Evolutionary conservation across 2,329 filamentous ascomycete species (phyloP).

Genomic region (Claviceps arundinis): DNA sequence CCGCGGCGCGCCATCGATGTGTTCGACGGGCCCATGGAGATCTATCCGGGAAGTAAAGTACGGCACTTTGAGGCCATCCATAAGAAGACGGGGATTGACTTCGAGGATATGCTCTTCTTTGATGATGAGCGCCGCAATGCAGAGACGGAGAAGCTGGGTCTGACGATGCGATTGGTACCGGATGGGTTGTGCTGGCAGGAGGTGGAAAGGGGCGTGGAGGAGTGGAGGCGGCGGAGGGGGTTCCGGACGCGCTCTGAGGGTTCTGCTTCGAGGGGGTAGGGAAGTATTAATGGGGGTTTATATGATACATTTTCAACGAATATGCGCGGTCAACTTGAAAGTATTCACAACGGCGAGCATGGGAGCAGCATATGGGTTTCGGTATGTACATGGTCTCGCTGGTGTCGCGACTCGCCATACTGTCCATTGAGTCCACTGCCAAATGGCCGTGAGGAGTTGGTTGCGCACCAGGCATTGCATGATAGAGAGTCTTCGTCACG

Average conservation of each 20-base stretch:
- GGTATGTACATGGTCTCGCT: no score
- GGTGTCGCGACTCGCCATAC: no score
- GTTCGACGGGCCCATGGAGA: conserved; percentile 49
- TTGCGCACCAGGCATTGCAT: no score
- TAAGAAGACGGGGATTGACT: conserved; percentile 55
- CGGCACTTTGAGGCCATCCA: conserved; percentile 67
- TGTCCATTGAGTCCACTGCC: no score
- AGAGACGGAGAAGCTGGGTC: conserved; percentile 66
- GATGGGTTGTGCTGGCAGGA: conserved; percentile 68
- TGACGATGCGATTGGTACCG: conserved; percentile 70
- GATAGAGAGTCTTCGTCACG: no score
- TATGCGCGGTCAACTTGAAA: no score
- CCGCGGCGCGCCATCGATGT: conserved; percentile 38
- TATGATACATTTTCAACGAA: no score
- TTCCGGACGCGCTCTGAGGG: not conserved
- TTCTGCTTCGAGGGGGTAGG: not conserved
- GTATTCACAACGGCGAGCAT: no score
- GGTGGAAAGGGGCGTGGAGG: conserved; percentile 63
- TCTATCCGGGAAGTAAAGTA: conserved; percentile 71
- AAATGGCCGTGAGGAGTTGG: no score
- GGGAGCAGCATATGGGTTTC: no score
- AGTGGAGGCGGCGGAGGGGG: conserved; percentile 66
- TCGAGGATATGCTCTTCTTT: conserved; percentile 86
- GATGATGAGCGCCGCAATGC: conserved; percentile 81
- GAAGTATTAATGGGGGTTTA: no score